Evolutionary conservation across 306 rosid species (phyloP).

Genomic region (Trifolium subterraneum): DNA sequence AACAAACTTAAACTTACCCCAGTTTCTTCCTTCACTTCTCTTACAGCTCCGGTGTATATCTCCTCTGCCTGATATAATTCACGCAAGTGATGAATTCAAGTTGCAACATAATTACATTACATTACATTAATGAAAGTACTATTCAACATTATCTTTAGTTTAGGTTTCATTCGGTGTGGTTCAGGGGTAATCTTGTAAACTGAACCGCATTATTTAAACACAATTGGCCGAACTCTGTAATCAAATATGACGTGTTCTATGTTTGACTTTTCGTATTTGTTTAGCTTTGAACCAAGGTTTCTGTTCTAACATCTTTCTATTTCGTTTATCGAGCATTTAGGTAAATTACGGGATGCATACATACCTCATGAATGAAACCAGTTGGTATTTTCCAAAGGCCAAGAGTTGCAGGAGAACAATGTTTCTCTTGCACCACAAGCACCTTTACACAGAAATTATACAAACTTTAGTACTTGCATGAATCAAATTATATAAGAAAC

Average conservation of each 20-base stretch:
- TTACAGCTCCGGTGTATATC: conserved; percentile 84
- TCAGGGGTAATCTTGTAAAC: not conserved
- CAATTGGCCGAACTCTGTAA: not conserved
- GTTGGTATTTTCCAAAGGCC: conserved; percentile 98
- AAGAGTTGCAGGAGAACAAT: conserved; percentile 58
- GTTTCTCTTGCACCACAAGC: conserved; percentile 93
- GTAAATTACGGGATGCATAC: conserved; percentile 32
- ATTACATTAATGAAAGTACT: conserved; percentile 9
- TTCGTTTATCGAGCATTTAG: not conserved
- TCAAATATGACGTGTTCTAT: not conserved
- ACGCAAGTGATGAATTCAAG: conserved; percentile 40
- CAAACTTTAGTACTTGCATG: conserved; percentile 7
- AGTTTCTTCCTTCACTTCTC: conserved; percentile 98
- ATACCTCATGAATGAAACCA: conserved; percentile 91
- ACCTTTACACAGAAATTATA: conserved; percentile 57
- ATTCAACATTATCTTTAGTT: conserved; percentile 22
- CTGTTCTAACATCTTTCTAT: not conserved
- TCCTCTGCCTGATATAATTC: conserved; percentile 76
- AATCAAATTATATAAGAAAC: conserved; percentile 23
- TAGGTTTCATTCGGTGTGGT: not conserved
- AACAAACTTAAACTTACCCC: conserved; percentile 65
- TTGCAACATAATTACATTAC: conserved; percentile 5
- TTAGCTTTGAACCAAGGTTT: not conserved
- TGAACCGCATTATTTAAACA: not conserved
- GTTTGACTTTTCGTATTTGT: not conserved